Evolutionary conservation across 148 eudicot genomes (phyloP).

Genomic region (Camellia japonica): DNA sequence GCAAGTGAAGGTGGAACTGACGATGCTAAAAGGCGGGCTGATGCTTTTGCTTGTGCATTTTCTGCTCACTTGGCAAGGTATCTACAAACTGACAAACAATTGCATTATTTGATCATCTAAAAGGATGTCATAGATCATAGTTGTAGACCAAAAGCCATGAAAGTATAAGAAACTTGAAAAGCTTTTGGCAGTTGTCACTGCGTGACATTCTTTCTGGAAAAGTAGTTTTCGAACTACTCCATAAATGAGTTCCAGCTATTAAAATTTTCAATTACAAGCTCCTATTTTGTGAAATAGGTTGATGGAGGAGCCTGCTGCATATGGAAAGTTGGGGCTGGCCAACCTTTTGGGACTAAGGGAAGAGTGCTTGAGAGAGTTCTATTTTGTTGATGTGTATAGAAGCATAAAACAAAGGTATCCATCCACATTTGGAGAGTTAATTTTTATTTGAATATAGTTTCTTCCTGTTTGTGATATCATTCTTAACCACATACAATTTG

Average conservation of each 20-base stretch:
- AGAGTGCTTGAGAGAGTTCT: slow-evolving; percentile 95
- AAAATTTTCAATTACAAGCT: background rate
- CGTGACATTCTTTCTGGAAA: background rate
- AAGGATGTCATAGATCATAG: background rate
- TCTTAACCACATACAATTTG: background rate
- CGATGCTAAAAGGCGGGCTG: slow-evolving; percentile 96
- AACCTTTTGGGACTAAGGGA: slow-evolving; percentile 94
- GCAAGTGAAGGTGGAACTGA: slow-evolving; percentile 99
- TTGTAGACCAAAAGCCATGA: background rate
- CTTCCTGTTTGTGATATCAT: background rate
- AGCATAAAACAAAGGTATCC: slow-evolving; percentile 88
- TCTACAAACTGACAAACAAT: background rate
- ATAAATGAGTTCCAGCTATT: background rate
- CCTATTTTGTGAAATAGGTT: slow-evolving; percentile 42
- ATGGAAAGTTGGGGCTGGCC: slow-evolving; percentile 94
- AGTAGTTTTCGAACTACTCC: background rate
- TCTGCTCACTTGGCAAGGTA: slow-evolving; percentile 99
- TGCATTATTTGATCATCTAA: background rate
- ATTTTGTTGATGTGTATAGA: slow-evolving; percentile 85
- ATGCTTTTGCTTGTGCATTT: slow-evolving; percentile 99
- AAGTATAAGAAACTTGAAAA: background rate
- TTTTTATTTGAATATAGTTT: background rate
- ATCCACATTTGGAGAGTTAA: background rate
- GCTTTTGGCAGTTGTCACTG: background rate
- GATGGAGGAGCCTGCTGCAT: slow-evolving; percentile 99